phyloP scores from a whole-genome alignment of 2,329 filamentous ascomycete genomes.

The Penicillium sp. region DNA sequence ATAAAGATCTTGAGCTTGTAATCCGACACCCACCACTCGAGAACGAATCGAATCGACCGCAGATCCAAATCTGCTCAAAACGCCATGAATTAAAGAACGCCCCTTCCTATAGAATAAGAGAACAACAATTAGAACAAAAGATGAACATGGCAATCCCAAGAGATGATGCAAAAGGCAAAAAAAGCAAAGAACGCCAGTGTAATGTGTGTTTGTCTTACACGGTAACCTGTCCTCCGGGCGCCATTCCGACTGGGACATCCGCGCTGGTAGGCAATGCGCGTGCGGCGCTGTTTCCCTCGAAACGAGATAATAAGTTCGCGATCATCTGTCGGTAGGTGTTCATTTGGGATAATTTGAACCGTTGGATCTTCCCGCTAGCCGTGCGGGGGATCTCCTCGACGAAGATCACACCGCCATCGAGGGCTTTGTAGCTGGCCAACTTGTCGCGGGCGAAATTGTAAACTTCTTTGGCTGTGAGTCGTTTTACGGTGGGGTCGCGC shows the following conservation, averaged over 20 bases:
- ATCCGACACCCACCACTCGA: not conserved
- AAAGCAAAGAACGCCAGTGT: not conserved
- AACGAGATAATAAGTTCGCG: slow-evolving; percentile 23
- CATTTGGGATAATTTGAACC: slow-evolving; percentile 42
- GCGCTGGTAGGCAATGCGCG: slow-evolving; percentile 11
- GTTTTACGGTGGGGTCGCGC: slow-evolving; percentile 19
- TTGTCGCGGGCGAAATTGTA: slow-evolving; percentile 41
- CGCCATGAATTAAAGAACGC: not conserved
- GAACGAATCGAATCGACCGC: not conserved
- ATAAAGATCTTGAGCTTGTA: not conserved
- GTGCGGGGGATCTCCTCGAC: slow-evolving; percentile 52
- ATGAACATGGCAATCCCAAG: not conserved
- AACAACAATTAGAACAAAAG: not conserved
- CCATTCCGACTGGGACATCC: slow-evolving; percentile 15
- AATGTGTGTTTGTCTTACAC: slow-evolving; percentile 12
- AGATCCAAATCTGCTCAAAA: not conserved
- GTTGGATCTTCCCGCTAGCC: slow-evolving; percentile 52
- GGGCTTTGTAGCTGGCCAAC: slow-evolving; percentile 50
- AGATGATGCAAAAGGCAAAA: not conserved
- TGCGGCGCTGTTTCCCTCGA: slow-evolving; percentile 2
- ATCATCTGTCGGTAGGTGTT: slow-evolving; percentile 41
- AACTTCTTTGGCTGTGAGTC: slow-evolving; percentile 43
- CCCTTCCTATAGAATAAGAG: not conserved
- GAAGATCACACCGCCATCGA: slow-evolving; percentile 51
- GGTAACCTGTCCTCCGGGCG: slow-evolving; percentile 24